Evolutionary conservation across 1,284 basidiomycete genomes (phyloP), one percentile per base, ranked within the genome.

Genomic region (Calocybe gambosa): DNA sequence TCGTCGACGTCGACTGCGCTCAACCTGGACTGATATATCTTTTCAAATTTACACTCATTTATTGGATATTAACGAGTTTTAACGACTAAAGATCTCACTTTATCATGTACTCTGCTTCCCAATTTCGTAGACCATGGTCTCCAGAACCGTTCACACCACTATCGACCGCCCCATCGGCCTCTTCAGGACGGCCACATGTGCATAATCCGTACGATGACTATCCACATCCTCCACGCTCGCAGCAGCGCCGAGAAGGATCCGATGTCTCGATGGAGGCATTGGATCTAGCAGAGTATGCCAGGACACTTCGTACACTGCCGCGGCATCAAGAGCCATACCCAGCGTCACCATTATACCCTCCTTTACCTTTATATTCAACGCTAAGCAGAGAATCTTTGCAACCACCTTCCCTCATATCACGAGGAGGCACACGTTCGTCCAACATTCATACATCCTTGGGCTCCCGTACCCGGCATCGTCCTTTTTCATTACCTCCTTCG

Each of bases 271-370:
- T 84, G 1, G 81, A 84, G 58, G 81, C 81, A 2, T 70, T 84
- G 46, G 82, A 85, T 62, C 70, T 85, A 18, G 80, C 81, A 31
- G 82, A 83, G 59, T 85, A 84, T 61, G 70, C 79, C 7, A 65
- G 59, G 50, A 77, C 74, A 21, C 65, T 83, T 20, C 62, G 66
- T 18, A 57, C 53, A 38, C 62, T 62, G 42, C 21, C 21, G 21
- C 67, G 59, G 57, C 60, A 53, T 35, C 58, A 59, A 41, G 64
- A 64, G 55, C 62, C 58, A 21, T 67, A 68, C 55, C 65, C 63
- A 18, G 50, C 60, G 5, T 62, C 63, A 48, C 58, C 52, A 2
- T 54, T 46, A 59, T 47, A 62, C 60, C 48, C 51, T 39, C 69
- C 68, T 6, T 66, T 62, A 8, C 55, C 67, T 10, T 45, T 62